Evolutionary conservation across 202 grass and related monocot species (phyloP).

Genomic region (Bolboschoenoplectus hybrid): DNA sequence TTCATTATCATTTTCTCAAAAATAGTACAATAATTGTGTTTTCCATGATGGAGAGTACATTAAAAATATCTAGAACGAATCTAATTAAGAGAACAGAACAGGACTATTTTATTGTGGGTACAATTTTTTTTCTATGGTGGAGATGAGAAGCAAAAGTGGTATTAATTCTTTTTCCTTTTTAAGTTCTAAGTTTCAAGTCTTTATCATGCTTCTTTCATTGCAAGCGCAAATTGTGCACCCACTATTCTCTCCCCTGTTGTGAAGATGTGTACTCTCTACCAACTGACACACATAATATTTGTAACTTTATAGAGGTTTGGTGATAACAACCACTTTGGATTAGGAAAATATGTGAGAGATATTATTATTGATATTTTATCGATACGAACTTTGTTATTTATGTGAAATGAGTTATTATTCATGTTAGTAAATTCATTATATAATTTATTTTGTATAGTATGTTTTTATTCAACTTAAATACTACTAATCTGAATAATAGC

Average conservation of each 20-base stretch:
- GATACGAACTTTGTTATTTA: too few species aligned
- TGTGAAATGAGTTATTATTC: too few species aligned
- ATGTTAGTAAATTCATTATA: too few species aligned
- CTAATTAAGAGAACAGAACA: not conserved
- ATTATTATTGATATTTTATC: too few species aligned
- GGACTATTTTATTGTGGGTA: not conserved
- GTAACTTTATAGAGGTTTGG: not conserved
- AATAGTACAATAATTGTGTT: not conserved
- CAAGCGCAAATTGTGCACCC: not conserved
- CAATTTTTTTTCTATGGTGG: not conserved
- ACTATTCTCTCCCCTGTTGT: not conserved
- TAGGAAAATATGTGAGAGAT: too few species aligned
- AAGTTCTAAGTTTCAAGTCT: not conserved
- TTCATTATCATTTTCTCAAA: too few species aligned
- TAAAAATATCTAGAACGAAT: not conserved
- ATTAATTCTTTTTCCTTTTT: not conserved
- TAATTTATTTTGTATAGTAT: too few species aligned
- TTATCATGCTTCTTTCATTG: not conserved
- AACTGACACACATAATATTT: not conserved
- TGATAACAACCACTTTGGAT: conserved; percentile 18
- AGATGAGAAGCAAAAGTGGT: too few species aligned
- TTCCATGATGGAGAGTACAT: not conserved
- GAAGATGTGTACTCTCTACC: conserved; percentile 6
- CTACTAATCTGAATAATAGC: too few species aligned
- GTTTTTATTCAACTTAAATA: too few species aligned